phyloP scores from a whole-genome alignment of 2,329 filamentous ascomycete genomes.

The Paradendryphiella salina region DNA sequence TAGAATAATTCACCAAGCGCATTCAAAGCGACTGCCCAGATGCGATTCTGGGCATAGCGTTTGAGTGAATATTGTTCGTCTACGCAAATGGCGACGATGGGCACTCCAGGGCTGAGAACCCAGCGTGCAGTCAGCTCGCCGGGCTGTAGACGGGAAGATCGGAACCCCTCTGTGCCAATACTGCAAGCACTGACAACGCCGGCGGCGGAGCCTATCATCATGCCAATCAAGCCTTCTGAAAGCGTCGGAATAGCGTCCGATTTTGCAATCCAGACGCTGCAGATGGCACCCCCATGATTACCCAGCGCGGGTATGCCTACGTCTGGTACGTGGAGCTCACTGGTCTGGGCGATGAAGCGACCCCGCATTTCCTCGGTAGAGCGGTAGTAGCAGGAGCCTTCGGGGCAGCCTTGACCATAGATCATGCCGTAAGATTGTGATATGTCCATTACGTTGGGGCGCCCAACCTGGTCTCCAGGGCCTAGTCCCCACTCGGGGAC shows the following conservation, averaged over 20 bases:
- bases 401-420: conserved; percentile 83
- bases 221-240: conserved; percentile 77
- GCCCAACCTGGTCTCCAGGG: conserved; percentile 71
- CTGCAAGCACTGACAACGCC: conserved; percentile 84
- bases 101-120: conserved; percentile 89
- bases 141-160: conserved; percentile 65
- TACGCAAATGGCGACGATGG: conserved; percentile 79
- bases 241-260: conserved; percentile 69
- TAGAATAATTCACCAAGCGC: conserved; percentile 91
- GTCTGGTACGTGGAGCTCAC: conserved; percentile 63
- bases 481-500: conserved; percentile 77
- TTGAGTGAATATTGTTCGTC: conserved; percentile 79
- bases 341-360: conserved; percentile 68
- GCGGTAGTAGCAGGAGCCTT: conserved; percentile 78
- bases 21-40: conserved; percentile 94
- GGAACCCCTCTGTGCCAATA: conserved; percentile 63
- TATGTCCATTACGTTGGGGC: conserved; percentile 87
- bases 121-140: conserved; percentile 85
- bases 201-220: conserved; percentile 79
- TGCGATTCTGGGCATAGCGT: conserved; percentile 68
- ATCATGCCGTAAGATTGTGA: conserved; percentile 83
- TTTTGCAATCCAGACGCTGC: conserved; percentile 88
- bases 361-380: conserved; percentile 74
- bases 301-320: conserved; percentile 77
- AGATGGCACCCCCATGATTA: conserved; percentile 70